Evolutionary conservation across 2,329 filamentous ascomycete genomes (phyloP), one percentile per base, ranked within the genome.

Genomic region (Neofusicoccum cordaticola): DNA sequence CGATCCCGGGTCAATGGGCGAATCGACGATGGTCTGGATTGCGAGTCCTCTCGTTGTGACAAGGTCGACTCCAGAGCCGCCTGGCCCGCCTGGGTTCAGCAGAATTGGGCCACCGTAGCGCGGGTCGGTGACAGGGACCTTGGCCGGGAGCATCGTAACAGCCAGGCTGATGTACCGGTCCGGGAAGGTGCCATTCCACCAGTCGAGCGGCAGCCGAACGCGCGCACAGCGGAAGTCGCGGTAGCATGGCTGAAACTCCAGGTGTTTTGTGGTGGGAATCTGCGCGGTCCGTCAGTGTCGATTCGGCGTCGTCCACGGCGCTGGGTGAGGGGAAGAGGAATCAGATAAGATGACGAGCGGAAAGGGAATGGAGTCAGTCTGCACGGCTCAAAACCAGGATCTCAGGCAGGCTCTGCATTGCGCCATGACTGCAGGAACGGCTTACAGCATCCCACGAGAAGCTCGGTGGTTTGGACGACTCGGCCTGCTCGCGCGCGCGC

Each of bases 71-170:
- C 80, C 80, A 9, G 77, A 73, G 13, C 78, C 79, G 27, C 80
- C 78, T 1, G 79, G 79, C 1, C 80, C 80, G 4, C 80, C 79
- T 8, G 80, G 80, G 42, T 82, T 82, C 65, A 79, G 66, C 11
- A 81, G 64, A 7, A 81, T 69, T 2, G 78, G 74, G 1, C 79
- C 78, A n/a, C 74, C 76, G 71, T 81, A 81, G 5, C 73, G 69
- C 34, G 73, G 68, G 57, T 78, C 73, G 17, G 72, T 68, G 1
- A 76, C 70, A n/a, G 73, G 66, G 35, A 77, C 74, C 67, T 69
- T 70, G 31, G 74, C 75, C 13, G 73, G 72, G 7, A 76, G 56
- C 60, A 75, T 74, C 13, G 67, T 66, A 13, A 77, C 69, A 13
- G 74, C 74, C 44, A 77, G 68, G 60, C 69, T 76, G 56, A 75